These are phyloP conservation scores for Colletotrichum abscissum DNA, from an alignment of 2,329 filamentous ascomycete genomes.

Conservation along the genomic window DNA sequence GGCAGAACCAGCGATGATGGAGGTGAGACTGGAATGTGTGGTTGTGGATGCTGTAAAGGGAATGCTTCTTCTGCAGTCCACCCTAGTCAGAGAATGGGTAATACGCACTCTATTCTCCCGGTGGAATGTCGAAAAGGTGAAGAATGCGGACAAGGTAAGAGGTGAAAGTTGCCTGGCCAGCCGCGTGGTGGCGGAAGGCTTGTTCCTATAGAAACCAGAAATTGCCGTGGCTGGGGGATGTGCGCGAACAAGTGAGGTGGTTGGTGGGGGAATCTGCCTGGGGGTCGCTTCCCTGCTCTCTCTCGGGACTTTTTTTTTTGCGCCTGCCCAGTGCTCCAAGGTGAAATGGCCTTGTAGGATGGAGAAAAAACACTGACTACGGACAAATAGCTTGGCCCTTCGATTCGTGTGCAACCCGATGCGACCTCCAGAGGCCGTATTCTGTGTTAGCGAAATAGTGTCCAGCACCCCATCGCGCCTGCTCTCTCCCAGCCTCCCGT, in stretches of 20 bases:
- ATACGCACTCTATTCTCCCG: neutral
- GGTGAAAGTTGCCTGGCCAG: slow-evolving; percentile 25
- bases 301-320: neutral
- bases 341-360: neutral
- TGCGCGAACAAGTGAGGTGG: slow-evolving; percentile 30
- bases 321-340: neutral
- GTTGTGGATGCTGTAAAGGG: slow-evolving; percentile 6
- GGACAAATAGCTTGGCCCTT: neutral
- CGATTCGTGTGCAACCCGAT: neutral
- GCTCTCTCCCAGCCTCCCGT: neutral
- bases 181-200: slow-evolving; percentile 10
- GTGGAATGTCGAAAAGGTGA: neutral
- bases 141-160: slow-evolving; percentile 16
- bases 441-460: too few species aligned
- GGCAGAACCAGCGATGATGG: slow-evolving; percentile 1
- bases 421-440: neutral
- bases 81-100: neutral
- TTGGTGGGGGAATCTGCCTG: slow-evolving; percentile 32
- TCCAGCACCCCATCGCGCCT: neutral
- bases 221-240: slow-evolving; percentile 38
- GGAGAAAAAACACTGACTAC: neutral
- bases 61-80: slow-evolving; percentile 21
- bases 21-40: slow-evolving; percentile 1
- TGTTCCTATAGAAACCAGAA: slow-evolving; percentile 43
- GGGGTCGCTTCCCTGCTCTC: slow-evolving; percentile 1